These are phyloP conservation scores for Cystobasidium onofrii DNA, from an alignment of 768 basidiomycete genomes.

Conservation along the genomic window DNA sequence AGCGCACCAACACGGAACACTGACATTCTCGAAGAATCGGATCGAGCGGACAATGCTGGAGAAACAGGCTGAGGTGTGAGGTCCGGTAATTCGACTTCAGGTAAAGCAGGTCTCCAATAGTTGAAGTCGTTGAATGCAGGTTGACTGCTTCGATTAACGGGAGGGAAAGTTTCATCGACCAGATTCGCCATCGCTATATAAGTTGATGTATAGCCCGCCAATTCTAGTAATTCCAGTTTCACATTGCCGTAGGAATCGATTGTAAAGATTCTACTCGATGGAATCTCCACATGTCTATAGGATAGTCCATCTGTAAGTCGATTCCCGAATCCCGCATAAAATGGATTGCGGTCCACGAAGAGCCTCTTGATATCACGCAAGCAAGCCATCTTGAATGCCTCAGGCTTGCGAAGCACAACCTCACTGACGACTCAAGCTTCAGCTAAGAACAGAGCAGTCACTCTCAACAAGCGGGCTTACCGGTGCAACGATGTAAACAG, in stretches of 20 bases:
- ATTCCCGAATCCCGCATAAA: constrained; percentile 97
- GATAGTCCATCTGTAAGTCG: constrained; percentile 95
- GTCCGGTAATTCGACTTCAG: constrained; percentile 54
- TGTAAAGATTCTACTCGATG: constrained; percentile 89
- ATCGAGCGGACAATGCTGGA: constrained; percentile 85
- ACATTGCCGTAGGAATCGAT: constrained; percentile 88
- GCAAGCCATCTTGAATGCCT: constrained; percentile 99
- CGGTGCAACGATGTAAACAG: constrained; percentile 89
- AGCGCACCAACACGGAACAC: constrained; percentile 16
- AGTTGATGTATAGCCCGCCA: constrained; percentile 95
- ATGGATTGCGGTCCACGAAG: constrained; percentile 61
- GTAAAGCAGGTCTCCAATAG: constrained; percentile 78
- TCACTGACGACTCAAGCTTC: constrained; percentile 54
- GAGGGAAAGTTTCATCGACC: constrained; percentile 99
- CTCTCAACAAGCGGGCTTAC: constrained; percentile 49
- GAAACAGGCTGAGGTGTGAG: constrained; percentile 73
- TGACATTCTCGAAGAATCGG: constrained; percentile 51
- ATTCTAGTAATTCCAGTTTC: constrained; percentile 90
- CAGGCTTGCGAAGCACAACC: constrained; percentile 97
- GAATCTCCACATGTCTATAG: constrained; percentile 91
- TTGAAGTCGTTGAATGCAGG: constrained; percentile 95
- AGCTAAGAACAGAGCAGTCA: no score
- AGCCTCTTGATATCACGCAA: constrained; percentile 84
- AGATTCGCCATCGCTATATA: constrained; percentile 96
- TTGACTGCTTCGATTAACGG: constrained; percentile 71